A percentile compares a stretch with the other conserved stretches of the same genome.
phyloP scores from a whole-genome alignment of 495 filamentous ascomycete species.

The Aspergillus panamensis region DNA sequence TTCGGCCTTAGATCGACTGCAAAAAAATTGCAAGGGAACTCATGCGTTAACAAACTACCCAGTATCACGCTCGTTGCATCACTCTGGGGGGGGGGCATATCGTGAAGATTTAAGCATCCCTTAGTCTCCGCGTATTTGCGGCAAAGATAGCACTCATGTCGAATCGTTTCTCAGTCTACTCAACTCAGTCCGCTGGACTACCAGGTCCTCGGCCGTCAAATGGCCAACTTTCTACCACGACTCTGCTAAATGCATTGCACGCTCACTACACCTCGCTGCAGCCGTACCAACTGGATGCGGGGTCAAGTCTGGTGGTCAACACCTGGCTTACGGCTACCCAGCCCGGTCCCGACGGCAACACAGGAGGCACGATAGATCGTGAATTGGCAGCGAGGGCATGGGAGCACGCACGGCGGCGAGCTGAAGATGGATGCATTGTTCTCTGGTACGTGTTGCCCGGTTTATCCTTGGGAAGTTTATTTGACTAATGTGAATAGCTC shows the following conservation, averaged over 20 bases:
- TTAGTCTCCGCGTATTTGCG: neutral
- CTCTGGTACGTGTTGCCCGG: conserved; percentile 59
- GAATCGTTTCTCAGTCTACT: conserved; percentile 84
- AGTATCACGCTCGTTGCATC: conserved; percentile 2
- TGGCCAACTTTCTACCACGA: conserved; percentile 84
- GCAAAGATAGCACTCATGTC: conserved; percentile 50
- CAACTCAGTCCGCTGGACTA: conserved; percentile 62
- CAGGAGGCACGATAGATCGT: conserved; percentile 74
- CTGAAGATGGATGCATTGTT: conserved; percentile 92
- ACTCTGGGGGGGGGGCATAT: neutral
- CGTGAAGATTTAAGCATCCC: neutral
- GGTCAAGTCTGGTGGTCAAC: conserved; percentile 90
- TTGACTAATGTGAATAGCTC: conserved; percentile 51
- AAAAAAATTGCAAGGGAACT: neutral
- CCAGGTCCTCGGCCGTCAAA: conserved; percentile 57
- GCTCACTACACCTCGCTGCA: conserved; percentile 78
- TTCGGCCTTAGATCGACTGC: neutral
- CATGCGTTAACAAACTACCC: conserved; percentile 10
- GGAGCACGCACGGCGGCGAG: conserved; percentile 93
- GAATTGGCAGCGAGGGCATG: conserved; percentile 80
- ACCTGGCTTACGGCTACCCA: conserved; percentile 83
- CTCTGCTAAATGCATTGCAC: conserved; percentile 86
- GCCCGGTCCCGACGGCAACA: conserved; percentile 58
- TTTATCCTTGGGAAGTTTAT: neutral
- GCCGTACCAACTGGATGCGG: conserved; percentile 82